Conservation (phyloP, 2,329 filamentous ascomycete species). For the Calonectria montana region DNA sequence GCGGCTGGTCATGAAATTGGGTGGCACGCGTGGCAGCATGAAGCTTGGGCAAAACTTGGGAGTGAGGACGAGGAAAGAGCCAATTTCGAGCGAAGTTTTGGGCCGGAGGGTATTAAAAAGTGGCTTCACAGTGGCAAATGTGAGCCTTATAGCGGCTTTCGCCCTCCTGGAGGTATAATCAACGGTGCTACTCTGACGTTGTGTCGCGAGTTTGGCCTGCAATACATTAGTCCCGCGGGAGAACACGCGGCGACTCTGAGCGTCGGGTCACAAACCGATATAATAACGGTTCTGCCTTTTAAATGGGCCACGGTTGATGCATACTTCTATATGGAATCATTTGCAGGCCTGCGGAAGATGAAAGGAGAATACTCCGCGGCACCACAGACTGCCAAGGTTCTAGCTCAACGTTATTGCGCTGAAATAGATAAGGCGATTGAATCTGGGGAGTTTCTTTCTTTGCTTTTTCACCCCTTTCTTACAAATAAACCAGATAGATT, state of each 20-base stretch:
- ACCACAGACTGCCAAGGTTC: not conserved
- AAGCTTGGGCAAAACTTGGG: constrained; percentile 3
- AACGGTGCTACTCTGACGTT: not conserved
- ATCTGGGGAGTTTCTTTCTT: not conserved
- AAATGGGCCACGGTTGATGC: constrained; percentile 17
- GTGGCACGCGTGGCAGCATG: constrained; percentile 16
- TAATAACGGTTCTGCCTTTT: constrained; percentile 1
- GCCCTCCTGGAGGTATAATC: constrained; percentile 2
- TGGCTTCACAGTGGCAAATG: not conserved
- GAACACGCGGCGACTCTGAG: not conserved
- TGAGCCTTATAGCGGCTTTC: constrained; percentile 4
- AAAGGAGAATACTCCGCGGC: not conserved
- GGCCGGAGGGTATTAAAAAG: not conserved
- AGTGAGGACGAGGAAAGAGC: constrained; percentile 1
- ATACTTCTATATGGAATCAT: constrained; percentile 18
- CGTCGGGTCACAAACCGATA: not conserved
- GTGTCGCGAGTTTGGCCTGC: constrained; percentile 8
- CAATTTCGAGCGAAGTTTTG: constrained; percentile 13
- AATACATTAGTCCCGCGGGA: constrained; percentile 10
- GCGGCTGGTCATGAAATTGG: constrained; percentile 10
- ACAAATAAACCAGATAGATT: not conserved
- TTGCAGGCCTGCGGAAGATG: constrained; percentile 5
- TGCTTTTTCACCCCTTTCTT: constrained; percentile 11
- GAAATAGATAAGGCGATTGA: constrained; percentile 8
- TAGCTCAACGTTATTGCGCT: not conserved